These are phyloP conservation scores for Baorangia bicolor DNA, from an alignment of 768 basidiomycete genomes.

Conservation along the genomic window DNA sequence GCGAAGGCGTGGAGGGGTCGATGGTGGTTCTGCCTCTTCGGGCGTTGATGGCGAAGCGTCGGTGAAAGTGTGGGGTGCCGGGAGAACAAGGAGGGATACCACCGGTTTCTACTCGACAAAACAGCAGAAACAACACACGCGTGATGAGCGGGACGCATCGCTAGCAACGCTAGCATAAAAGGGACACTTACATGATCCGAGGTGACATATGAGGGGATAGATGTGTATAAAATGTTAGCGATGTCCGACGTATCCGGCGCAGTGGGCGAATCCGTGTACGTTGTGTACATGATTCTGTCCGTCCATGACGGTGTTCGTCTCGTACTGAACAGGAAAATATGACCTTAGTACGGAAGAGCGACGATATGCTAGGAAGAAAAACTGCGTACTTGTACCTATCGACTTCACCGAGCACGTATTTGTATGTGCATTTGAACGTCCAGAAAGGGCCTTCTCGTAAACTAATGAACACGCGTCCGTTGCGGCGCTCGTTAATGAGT, in stretches of 20 bases:
- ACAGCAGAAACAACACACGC: neutral
- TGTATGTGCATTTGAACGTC: slow-evolving; percentile 90
- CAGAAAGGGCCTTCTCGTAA: slow-evolving; percentile 86
- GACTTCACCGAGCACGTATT: slow-evolving; percentile 77
- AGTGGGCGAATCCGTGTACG: slow-evolving; percentile 62
- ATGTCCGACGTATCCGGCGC: slow-evolving; percentile 51
- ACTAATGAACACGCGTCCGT: slow-evolving; percentile 66
- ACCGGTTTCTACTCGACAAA: slow-evolving; percentile 74
- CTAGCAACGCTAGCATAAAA: neutral
- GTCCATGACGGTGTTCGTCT: slow-evolving; percentile 90
- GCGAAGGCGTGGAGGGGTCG: slow-evolving; percentile 40
- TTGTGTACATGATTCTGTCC: slow-evolving; percentile 86
- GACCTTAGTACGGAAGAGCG: slow-evolving; percentile 1
- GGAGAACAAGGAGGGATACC: slow-evolving; percentile 67
- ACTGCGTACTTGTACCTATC: slow-evolving; percentile 72
- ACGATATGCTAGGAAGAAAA: neutral
- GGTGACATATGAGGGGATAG: slow-evolving; percentile 78
- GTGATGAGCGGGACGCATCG: neutral
- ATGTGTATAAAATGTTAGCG: slow-evolving; percentile 70
- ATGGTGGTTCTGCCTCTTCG: slow-evolving; percentile 24
- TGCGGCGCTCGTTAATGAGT: slow-evolving; percentile 58
- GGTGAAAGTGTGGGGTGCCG: slow-evolving; percentile 35
- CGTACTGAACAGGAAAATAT: slow-evolving; percentile 36
- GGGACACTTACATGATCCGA: slow-evolving; percentile 80
- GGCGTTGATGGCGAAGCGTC: slow-evolving; percentile 14